Base-by-base conservation (phyloP, 345 rosid species). In the Eucalyptus curtisii region DNA sequence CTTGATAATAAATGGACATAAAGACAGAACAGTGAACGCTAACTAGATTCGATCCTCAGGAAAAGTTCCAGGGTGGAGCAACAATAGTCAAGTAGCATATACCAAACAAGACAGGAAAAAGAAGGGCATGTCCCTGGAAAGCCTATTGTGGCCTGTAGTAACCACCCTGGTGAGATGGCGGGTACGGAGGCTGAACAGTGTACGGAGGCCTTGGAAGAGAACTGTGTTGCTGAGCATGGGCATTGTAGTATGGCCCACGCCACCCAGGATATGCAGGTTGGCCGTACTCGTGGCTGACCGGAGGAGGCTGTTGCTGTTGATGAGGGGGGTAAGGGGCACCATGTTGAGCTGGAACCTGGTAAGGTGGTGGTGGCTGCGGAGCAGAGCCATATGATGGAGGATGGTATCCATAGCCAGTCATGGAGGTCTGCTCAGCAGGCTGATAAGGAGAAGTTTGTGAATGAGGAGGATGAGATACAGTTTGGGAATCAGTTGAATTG, bases 261-360 rank as follows among this genome's bases (percentile, higher is more conserved):
- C 99, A 98, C 59, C 97, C 98, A 31, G 97, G 97, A 93, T 95
- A 94, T 40, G 96, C 96, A 49, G 98, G 98, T 86, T 96, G 98
- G 31, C 98, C 96, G 86, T 96, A 96, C 40, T 95, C 98, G 14
- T 93, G 95, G 91, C 94, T 88, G 64, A 92, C 89, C 10, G 97
- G 94, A 87, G 94, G 94, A 86, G 92, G 95, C 90, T 95, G 99
- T 66, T 94, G 99, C 87, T 90, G 93, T 76, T 66, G 97, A 22
- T 91, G 95, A 27, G 94, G 95, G 55, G 94, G 95, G 90, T 95
- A 98, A 66, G 96, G 94, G 61, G 88, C 76, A 37, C 90, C 91
- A 19, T 40, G 90, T 14, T 84, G 88, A 30, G 89, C 52, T n/a
- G 90, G 88, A 49, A 45, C 88, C 71, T 89, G 90, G 45, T 87